A percentile compares a stretch with the other conserved stretches of the same genome.
Evolutionary conservation across 2,329 filamentous ascomycete species (phyloP).

Genomic region (Fusarium stilboides): DNA sequence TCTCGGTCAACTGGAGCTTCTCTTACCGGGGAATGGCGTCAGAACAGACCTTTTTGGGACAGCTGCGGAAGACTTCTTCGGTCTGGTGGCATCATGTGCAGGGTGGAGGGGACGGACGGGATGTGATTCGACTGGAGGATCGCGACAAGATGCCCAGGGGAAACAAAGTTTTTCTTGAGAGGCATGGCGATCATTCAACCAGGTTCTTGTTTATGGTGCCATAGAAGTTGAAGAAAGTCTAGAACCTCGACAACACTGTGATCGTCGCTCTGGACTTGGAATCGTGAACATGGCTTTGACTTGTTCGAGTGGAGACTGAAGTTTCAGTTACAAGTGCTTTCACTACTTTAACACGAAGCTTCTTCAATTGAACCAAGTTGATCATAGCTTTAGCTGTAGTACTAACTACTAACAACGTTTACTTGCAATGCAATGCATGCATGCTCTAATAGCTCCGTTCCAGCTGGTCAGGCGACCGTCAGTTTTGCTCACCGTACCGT

Average conservation of each 20-base stretch:
- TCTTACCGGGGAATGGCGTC: conserved; percentile 44
- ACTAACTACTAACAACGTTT: conserved; percentile 11
- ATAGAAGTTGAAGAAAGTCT: conserved; percentile 5
- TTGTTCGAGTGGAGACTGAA: conserved; percentile 4
- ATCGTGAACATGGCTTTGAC: not conserved
- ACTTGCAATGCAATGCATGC: conserved; percentile 21
- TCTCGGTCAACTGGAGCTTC: conserved; percentile 31
- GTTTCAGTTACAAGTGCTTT: not conserved
- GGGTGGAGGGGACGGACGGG: conserved; percentile 27
- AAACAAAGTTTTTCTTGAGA: conserved; percentile 30
- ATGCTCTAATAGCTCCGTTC: conserved; percentile 29
- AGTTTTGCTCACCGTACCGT: conserved; percentile 30
- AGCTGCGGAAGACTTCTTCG: conserved; percentile 27
- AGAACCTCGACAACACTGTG: conserved; percentile 2
- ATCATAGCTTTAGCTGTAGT: not conserved
- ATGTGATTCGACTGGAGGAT: conserved; percentile 42
- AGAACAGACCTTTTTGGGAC: conserved; percentile 36
- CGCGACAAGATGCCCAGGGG: conserved; percentile 35
- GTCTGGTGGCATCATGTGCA: conserved; percentile 43
- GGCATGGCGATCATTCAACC: conserved; percentile 12
- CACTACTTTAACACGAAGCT: not conserved
- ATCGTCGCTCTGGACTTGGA: conserved; percentile 7
- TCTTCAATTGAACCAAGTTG: not conserved
- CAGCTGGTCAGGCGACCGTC: conserved; percentile 42
- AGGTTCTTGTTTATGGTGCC: conserved; percentile 12